A percentile compares a stretch with the other conserved stretches of the same genome.
These are phyloP conservation scores for Cercospora sojina DNA, from an alignment of 2,329 filamentous ascomycete genomes.

Conservation along the genomic window DNA sequence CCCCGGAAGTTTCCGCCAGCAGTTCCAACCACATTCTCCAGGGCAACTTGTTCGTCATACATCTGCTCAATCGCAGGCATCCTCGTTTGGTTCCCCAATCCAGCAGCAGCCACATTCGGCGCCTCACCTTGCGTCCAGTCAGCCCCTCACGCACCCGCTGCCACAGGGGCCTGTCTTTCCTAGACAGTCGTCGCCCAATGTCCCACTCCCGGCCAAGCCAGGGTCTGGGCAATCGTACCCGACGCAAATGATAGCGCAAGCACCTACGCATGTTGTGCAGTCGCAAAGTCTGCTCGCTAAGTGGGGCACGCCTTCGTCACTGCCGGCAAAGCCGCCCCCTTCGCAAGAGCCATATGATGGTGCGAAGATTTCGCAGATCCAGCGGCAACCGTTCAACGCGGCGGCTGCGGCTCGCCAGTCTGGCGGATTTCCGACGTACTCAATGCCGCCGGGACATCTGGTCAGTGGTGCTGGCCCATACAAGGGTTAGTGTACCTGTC, in stretches of 20 bases:
- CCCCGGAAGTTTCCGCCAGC: conserved; percentile 16
- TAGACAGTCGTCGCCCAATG: conserved; percentile 36
- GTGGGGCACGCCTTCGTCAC: conserved; percentile 55
- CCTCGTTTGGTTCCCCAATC: conserved; percentile 31
- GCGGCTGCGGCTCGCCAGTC: conserved; percentile 24
- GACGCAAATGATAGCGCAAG: conserved; percentile 11
- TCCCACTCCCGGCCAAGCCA: conserved; percentile 38
- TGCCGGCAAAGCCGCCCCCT: conserved; percentile 57
- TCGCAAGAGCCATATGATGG: conserved; percentile 37
- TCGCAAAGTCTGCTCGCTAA: conserved; percentile 55
- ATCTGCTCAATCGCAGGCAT: conserved; percentile 36
- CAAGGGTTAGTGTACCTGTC: conserved; percentile 3
- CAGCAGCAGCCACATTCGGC: conserved; percentile 21
- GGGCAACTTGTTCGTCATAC: conserved; percentile 35
- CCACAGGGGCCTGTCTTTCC: conserved; percentile 40
- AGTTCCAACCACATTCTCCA: conserved; percentile 11
- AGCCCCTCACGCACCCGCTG: conserved; percentile 39
- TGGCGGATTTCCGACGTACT: conserved; percentile 4
- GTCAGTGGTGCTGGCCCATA: conserved; percentile 2
- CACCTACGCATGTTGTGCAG: conserved; percentile 28
- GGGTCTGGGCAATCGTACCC: conserved; percentile 19
- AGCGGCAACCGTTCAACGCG: conserved; percentile 25
- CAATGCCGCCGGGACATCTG: conserved; percentile 6
- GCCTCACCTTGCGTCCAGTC: conserved; percentile 23
- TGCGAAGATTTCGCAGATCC: conserved; percentile 22